Percentiles rank a stretch among this genome's conserved stretches.
These are phyloP conservation scores for Arabis alpina DNA, from an alignment of 345 rosid species.

Conservation along the genomic window DNA sequence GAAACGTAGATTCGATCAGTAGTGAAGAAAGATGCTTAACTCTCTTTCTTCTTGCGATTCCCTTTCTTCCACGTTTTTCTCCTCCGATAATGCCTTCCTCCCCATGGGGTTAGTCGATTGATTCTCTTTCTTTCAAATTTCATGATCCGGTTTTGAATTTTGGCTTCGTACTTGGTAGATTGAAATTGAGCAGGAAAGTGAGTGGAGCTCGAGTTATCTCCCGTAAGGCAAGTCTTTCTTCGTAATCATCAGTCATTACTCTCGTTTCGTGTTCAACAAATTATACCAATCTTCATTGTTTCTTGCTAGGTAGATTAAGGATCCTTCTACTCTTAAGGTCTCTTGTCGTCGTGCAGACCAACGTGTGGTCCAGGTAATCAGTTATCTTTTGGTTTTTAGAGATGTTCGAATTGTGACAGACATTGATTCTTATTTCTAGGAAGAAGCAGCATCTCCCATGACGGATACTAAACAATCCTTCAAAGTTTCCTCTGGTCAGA, in stretches of 20 bases:
- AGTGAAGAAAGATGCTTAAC: conserved; percentile 30
- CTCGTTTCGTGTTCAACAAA: not conserved
- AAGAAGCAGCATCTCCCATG: conserved; percentile 54
- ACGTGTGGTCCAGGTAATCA: conserved; percentile 63
- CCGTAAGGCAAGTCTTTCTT: conserved; percentile 57
- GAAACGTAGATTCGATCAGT: conserved; percentile 13
- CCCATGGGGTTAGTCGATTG: conserved; percentile 41
- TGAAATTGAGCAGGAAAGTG: conserved; percentile 51
- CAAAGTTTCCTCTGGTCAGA: conserved; percentile 66
- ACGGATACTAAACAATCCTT: conserved; percentile 47
- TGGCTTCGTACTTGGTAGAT: conserved; percentile 43
- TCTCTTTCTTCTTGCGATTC: conserved; percentile 22
- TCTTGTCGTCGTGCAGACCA: conserved; percentile 58
- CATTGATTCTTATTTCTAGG: conserved; percentile 42
- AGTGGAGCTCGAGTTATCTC: conserved; percentile 34
- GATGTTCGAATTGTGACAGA: not conserved
- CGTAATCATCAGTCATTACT: not conserved
- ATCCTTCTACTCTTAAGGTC: conserved; percentile 44
- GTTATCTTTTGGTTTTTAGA: not conserved
- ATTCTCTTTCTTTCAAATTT: conserved; percentile 5
- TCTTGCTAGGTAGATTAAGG: conserved; percentile 49
- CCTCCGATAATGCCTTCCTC: conserved; percentile 29
- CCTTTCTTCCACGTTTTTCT: not conserved
- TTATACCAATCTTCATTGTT: conserved; percentile 23
- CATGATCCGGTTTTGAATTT: not conserved